These are phyloP conservation scores for Ophiocordyceps robertsii DNA, from an alignment of 2,329 filamentous ascomycete genomes.

Conservation along the genomic window DNA sequence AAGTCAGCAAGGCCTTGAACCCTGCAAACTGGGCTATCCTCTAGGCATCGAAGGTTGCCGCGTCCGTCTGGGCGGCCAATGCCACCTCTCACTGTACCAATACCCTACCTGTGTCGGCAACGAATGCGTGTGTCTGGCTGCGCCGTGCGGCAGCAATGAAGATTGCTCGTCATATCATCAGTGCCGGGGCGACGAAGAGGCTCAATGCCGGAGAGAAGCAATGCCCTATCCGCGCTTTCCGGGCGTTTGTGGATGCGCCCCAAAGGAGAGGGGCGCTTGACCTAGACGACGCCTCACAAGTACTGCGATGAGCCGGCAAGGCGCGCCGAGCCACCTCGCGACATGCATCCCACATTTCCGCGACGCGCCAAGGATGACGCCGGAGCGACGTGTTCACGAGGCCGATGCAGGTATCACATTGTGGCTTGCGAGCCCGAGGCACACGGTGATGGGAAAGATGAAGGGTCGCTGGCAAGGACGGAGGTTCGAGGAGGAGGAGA, in stretches of 20 bases:
- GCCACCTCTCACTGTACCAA: neutral
- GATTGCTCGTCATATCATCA: slow-evolving; percentile 2
- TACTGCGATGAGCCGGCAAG: neutral
- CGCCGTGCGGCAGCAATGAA: slow-evolving; percentile 1
- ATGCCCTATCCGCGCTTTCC: neutral
- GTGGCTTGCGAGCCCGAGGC: slow-evolving; percentile 1
- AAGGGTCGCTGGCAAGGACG: neutral
- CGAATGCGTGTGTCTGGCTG: slow-evolving; percentile 3
- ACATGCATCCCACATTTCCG: slow-evolving; percentile 4
- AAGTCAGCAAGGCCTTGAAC: neutral
- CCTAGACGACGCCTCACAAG: neutral
- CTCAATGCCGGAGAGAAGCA: neutral
- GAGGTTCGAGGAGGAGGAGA: slow-evolving; percentile 1
- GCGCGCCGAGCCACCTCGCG: slow-evolving; percentile 3
- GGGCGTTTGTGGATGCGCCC: slow-evolving; percentile 2
- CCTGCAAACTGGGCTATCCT: neutral
- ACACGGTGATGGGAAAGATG: slow-evolving; percentile 1
- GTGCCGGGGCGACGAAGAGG: slow-evolving; percentile 4
- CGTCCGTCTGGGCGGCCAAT: slow-evolving; percentile 1
- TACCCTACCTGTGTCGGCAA: slow-evolving; percentile 4
- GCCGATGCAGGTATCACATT: slow-evolving; percentile 3
- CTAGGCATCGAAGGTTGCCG: slow-evolving; percentile 4
- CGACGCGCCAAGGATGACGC: slow-evolving; percentile 4
- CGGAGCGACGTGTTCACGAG: neutral
- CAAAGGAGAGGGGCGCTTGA: slow-evolving; percentile 1